Evolutionary conservation across 805 yeast genomes (phyloP).

Genomic region (Wickerhamiella slavikovae): DNA sequence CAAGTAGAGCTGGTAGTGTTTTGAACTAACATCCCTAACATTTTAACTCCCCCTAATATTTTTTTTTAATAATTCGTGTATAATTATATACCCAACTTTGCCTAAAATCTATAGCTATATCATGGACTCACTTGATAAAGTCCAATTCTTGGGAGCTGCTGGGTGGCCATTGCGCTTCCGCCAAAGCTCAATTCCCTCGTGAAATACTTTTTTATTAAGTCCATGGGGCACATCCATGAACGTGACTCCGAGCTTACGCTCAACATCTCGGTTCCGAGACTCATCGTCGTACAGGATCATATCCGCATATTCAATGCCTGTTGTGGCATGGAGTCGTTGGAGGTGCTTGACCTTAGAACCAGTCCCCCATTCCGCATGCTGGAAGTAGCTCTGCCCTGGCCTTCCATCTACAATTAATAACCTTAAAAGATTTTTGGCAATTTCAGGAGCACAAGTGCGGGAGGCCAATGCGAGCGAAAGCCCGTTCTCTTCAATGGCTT

Average conservation of each 20-base stretch:
- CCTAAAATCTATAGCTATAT: too few species aligned
- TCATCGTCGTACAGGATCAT: slow-evolving; percentile 69
- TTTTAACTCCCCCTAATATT: too few species aligned
- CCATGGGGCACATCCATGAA: slow-evolving; percentile 46
- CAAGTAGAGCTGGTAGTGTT: too few species aligned
- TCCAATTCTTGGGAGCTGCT: neutral
- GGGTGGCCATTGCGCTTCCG: slow-evolving; percentile 3
- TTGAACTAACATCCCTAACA: too few species aligned
- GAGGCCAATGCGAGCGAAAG: slow-evolving; percentile 51
- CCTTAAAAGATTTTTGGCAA: slow-evolving; percentile 45
- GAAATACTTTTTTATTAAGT: slow-evolving; percentile 5
- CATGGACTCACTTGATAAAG: too few species aligned
- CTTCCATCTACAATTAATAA: slow-evolving; percentile 31
- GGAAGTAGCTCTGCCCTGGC: slow-evolving; percentile 33
- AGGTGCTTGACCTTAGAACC: slow-evolving; percentile 37
- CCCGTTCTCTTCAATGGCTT: slow-evolving; percentile 26
- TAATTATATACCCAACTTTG: too few species aligned
- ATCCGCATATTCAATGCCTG: slow-evolving; percentile 27
- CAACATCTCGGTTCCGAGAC: slow-evolving; percentile 55
- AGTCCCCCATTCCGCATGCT: slow-evolving; percentile 20
- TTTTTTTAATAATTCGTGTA: too few species aligned
- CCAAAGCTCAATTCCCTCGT: slow-evolving; percentile 10
- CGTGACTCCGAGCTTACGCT: slow-evolving; percentile 37
- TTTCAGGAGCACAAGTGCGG: slow-evolving; percentile 55
- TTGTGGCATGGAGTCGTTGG: slow-evolving; percentile 24